Evolutionary conservation across 192 early-diverging fungal genomes (phyloP).

Genomic region (Borealophlyctis nickersoniae): DNA sequence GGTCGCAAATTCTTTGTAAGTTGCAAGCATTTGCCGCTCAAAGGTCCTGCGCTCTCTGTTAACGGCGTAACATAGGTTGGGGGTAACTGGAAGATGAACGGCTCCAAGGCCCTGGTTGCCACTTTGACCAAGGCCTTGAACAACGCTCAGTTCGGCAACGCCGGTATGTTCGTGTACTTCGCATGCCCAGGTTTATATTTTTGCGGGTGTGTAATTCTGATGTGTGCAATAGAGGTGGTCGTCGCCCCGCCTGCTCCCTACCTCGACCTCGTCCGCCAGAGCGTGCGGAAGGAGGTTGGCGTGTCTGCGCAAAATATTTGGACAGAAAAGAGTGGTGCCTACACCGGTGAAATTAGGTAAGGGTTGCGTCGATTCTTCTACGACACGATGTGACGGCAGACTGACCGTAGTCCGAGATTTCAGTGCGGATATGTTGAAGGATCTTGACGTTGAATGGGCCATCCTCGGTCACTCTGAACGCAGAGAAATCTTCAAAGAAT

Average conservation of each 20-base stretch:
- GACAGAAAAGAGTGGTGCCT: slow-evolving; percentile 83
- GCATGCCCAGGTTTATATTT: slow-evolving; percentile 11
- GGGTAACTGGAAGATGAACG: slow-evolving; percentile 96
- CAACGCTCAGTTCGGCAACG: slow-evolving; percentile 54
- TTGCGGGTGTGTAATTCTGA: neutral
- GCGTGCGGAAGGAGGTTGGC: slow-evolving; percentile 76
- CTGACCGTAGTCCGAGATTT: too few species aligned
- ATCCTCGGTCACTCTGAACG: slow-evolving; percentile 99
- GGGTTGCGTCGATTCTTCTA: too few species aligned
- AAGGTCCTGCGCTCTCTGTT: neutral
- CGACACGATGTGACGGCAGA: too few species aligned
- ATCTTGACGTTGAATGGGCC: slow-evolving; percentile 91
- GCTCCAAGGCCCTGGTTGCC: slow-evolving; percentile 69
- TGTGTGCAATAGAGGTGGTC: slow-evolving; percentile 77
- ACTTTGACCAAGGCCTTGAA: slow-evolving; percentile 77
- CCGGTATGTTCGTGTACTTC: slow-evolving; percentile 53
- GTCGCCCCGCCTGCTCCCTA: slow-evolving; percentile 93
- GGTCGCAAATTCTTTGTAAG: slow-evolving; percentile 15
- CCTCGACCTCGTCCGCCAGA: slow-evolving; percentile 73
- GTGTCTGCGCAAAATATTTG: slow-evolving; percentile 97
- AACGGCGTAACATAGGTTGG: slow-evolving; percentile 35
- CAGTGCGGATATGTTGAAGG: slow-evolving; percentile 91
- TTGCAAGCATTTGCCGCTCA: neutral
- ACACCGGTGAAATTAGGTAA: slow-evolving; percentile 92
- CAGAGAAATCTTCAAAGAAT: slow-evolving; percentile 86